Percentiles rank a stretch among this genome's conserved stretches.
These are phyloP conservation scores for Ophiocordyceps robertsii DNA, from an alignment of 2,329 filamentous ascomycete genomes.

Conservation along the genomic window DNA sequence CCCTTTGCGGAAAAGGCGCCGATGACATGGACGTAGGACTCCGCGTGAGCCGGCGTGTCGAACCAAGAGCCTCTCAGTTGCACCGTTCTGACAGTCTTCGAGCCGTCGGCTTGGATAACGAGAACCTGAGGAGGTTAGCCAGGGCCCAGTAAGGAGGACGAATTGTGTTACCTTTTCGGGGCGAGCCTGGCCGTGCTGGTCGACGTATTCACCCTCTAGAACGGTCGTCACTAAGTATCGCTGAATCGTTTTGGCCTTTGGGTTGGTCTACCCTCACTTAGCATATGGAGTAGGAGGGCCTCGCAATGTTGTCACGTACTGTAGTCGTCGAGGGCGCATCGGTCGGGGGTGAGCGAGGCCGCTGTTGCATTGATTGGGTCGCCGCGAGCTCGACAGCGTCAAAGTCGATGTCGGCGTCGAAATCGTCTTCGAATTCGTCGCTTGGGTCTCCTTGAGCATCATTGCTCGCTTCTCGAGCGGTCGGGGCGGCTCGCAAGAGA, in stretches of 20 bases:
- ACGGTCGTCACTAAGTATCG: slow-evolving; percentile 73
- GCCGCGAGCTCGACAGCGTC: slow-evolving; percentile 62
- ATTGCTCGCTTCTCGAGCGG: slow-evolving; percentile 3
- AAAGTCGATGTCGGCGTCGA: slow-evolving; percentile 64
- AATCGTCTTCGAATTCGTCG: slow-evolving; percentile 26
- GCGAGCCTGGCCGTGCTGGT: slow-evolving; percentile 43
- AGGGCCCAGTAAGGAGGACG: background rate
- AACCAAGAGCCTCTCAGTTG: slow-evolving; percentile 77
- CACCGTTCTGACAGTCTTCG: slow-evolving; percentile 51
- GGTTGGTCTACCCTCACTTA: slow-evolving; percentile 55
- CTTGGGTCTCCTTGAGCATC: slow-evolving; percentile 7
- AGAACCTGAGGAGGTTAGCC: slow-evolving; percentile 45
- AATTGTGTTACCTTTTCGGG: slow-evolving; percentile 52
- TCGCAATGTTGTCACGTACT: slow-evolving; percentile 21
- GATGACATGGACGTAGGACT: slow-evolving; percentile 76
- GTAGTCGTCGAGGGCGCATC: slow-evolving; percentile 11
- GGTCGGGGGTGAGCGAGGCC: slow-evolving; percentile 1
- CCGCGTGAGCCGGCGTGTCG: slow-evolving; percentile 61
- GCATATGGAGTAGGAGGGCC: slow-evolving; percentile 24
- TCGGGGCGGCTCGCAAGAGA: background rate
- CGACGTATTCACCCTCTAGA: slow-evolving; percentile 53
- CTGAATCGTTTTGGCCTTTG: slow-evolving; percentile 64
- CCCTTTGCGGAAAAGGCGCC: slow-evolving; percentile 58
- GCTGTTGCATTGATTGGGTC: slow-evolving; percentile 45
- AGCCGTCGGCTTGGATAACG: slow-evolving; percentile 66